Evolutionary conservation across 192 early-diverging fungal genomes (phyloP).

Genomic region (Rhizophagus sp.): DNA sequence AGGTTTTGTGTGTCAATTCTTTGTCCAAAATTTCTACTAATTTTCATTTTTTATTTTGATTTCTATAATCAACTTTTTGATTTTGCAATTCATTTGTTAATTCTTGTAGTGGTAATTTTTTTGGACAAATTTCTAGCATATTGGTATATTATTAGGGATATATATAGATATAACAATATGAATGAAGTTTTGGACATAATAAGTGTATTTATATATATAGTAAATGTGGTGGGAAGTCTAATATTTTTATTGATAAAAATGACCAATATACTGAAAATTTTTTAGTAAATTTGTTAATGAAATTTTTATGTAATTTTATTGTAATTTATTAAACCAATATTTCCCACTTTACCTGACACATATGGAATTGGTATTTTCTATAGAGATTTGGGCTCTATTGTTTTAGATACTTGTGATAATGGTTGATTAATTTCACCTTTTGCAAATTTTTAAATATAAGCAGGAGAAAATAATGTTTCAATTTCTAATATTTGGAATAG

Average conservation of each 20-base stretch:
- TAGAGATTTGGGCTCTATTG: no score
- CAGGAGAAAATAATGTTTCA: background rate
- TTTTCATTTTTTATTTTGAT: slow-evolving; percentile 6
- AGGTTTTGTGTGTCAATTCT: background rate
- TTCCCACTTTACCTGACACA: no score
- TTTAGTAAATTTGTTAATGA: no score
- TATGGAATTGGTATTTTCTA: no score
- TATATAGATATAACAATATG: no score
- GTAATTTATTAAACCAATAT: background rate
- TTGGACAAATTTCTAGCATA: background rate
- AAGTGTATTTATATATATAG: no score
- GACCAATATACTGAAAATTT: no score
- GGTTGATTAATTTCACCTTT: no score
- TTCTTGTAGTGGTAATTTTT: background rate
- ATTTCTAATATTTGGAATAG: background rate
- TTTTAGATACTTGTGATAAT: no score
- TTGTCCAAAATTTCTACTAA: background rate
- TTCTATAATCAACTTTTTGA: background rate
- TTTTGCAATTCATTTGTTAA: background rate
- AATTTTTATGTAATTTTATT: background rate
- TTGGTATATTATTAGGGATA: background rate
- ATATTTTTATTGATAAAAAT: no score
- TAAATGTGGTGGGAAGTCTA: no score
- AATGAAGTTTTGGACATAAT: background rate
- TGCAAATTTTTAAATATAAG: no score